Evolutionary conservation across 2,329 filamentous ascomycete genomes (phyloP), one percentile per base, ranked within the genome.

Genomic region (Aspergillus fischeri): DNA sequence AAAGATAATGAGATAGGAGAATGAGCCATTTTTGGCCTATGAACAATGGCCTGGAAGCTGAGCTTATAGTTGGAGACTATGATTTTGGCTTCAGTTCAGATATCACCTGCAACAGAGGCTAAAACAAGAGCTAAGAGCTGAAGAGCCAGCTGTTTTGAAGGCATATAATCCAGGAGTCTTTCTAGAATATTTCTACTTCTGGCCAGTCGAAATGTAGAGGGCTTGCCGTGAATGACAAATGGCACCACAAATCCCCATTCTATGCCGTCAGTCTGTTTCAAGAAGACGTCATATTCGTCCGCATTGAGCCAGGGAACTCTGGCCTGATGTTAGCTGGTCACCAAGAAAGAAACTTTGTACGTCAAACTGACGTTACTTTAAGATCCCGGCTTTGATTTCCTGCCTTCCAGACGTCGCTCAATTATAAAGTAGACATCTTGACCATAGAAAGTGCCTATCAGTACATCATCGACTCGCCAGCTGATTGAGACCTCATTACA

Each of bases 351-450:
- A 20, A 27, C 35, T 50, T 32, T 42, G 45, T 60, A 58, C 60
- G 62, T 64, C 60, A 60, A 62, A 27, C 59, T 64, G 59, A 64
- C 62, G 62, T 63, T 20, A 32, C 24, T 51, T 45, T 20, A 21
- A n/a, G n/a, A 51, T 32, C 14, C 6, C 35, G 35, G 29, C 11
- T 21, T 51, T 21, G 14, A 20, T 41, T 42, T 4, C 48, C 48
- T 50, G 11, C 6, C 48, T 50, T 21, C 8, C 11, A 29, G 44
- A 25, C 14, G 21, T 24, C 9, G 10, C 5, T 47, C 20, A 38
- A 38, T n/a, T 47, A 47, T 47, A 47, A 47, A 45, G 20, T 45
- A 29, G 25, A 17, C 14, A 6, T 38, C 3, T 38, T 17, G 32
- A 6, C 14, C 14, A 6, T 38, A 38, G 32, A 24, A 28, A 24